A percentile compares a stretch with the other conserved stretches of the same genome.
Evolutionary conservation across 306 rosid species (phyloP).

Genomic region (Prunus fruticosa): DNA sequence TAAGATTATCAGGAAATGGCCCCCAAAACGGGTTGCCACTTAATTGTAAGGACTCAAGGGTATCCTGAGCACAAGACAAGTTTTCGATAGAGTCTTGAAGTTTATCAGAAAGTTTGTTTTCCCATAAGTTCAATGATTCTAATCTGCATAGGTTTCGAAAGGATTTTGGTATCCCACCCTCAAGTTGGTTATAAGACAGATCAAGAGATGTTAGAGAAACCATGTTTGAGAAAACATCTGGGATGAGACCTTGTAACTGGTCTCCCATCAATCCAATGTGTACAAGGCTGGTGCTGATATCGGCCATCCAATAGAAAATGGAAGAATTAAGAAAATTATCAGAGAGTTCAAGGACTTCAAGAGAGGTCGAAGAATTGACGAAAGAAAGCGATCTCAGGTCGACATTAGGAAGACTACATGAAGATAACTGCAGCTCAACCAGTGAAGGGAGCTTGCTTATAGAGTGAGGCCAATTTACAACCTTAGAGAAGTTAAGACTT

Average conservation of each 20-base stretch:
- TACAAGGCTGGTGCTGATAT: constrained; percentile 11
- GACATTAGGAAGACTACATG: constrained; percentile 11
- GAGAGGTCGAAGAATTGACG: constrained; percentile 6
- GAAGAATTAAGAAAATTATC: not conserved
- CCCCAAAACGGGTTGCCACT: constrained; percentile 20
- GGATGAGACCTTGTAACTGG: constrained; percentile 13
- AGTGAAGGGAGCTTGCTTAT: constrained; percentile 11
- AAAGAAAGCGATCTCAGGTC: not conserved
- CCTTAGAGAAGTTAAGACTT: not conserved
- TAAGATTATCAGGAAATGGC: constrained; percentile 13
- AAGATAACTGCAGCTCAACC: constrained; percentile 7
- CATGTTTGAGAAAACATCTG: constrained; percentile 20
- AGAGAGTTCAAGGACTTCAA: constrained; percentile 10
- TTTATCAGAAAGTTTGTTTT: constrained; percentile 25
- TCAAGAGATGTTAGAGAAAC: constrained; percentile 19
- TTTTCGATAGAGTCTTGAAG: constrained; percentile 18
- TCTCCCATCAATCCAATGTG: not conserved
- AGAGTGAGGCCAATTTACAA: constrained; percentile 8
- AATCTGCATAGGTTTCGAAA: constrained; percentile 16
- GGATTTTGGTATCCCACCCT: constrained; percentile 14
- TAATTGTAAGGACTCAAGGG: constrained; percentile 1
- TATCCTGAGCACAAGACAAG: constrained; percentile 14
- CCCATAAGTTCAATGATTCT: not conserved
- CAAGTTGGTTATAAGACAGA: constrained; percentile 21
- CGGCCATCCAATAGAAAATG: constrained; percentile 12